Evolutionary conservation across 2,329 filamentous ascomycete species (phyloP), one percentile per base, ranked within the genome.

Genomic region (Paecilomyces formosus): DNA sequence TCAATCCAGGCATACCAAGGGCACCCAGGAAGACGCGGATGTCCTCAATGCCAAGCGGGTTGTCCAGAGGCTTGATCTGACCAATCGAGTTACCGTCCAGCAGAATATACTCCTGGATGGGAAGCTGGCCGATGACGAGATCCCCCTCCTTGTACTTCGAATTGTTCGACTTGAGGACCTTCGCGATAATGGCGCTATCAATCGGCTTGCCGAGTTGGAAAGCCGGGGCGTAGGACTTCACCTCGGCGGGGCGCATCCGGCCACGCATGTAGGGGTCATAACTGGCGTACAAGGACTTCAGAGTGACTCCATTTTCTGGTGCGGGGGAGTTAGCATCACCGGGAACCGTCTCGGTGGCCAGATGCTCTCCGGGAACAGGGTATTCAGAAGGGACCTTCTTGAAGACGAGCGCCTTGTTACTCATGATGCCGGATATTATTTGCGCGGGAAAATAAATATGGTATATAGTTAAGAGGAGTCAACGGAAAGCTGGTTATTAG

Each of bases 181-280:
- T 86, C 64, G 84, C 81, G 64, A 95, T 79, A 56, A 78, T 80
- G 64, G 74, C 73, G 74, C 87, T 92, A 64, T 75, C 76, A 62
- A 96, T 82, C 62, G 89, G 84, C 65, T 83, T 74, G 70, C 81
- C 80, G 53, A 89, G 72, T 15, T 79, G 70, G 68, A 86, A 90
- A 2, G 87, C 74, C 1, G 86, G 79, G 22, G 79, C 72, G 78
- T 92, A 94, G 9, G 88, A 91, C 76, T 88, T 85, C 70, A 76
- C 67, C 35, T 78, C 72, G 6, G 88, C 70, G 54, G 80, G 74
- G 54, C 90, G 86, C 88, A 96, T 92, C 65, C 85, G 84, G 61
- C 88, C 88, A 58, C 92, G 88, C 79, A 89, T 85, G 78, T 95
- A 96, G 1, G 91, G 91, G 74, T 96, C 91, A 76, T 88, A 88